Evolutionary conservation across 257 asterid genomes (phyloP), one percentile per base, ranked within the genome.

Genomic region (Forsythia viridissima): DNA sequence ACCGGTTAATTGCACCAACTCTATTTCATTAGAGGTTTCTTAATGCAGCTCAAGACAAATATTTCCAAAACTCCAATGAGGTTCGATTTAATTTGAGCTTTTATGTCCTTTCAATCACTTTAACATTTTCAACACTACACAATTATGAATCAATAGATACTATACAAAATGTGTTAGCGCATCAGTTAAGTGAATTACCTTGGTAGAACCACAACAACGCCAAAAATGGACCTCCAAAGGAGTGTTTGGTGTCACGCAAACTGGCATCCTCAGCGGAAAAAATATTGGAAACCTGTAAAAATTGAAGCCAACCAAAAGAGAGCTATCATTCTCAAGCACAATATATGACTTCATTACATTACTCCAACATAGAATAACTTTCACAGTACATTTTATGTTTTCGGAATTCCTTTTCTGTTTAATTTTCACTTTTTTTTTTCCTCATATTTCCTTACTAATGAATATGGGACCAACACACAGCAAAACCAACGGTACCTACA

Each of bases 161-260:
- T 37, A 36, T 36, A 38, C 21, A 34, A 40, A 73, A 36, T 8
- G 13, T 8, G 39, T 38, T 43, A 37, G 44, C 73, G 72, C 18
- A 66, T 48, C n/a, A 38, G 38, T 13, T 11, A 43, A 65, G 52
- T 21, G 67, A 44, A 21, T 30, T 87, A 96, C 99, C 99, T 96
- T 92, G 72, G 98, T 88, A 74, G 95, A 74, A 80, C 97, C 98
- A 86, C 93, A 82, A 70, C 99, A 91, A 15, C 99, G 97, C 98
- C 97, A 92, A 65, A 96, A 84, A 81, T 96, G 92, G 82, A 96
- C 90, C 81, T 89, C 97, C 79, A 96, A 76, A 37, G 98, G 92
- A 80, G 77, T 77, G 65, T 96, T 96, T 0, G 96, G 89, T 57
- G 71, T 82, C 76, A 89, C 83, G 68, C 81, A 85, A 15, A 96